Evolutionary conservation across 1,284 basidiomycete species (phyloP), one percentile per base, ranked within the genome.

Genomic region (Cutaneotrichosporon curvatum): DNA sequence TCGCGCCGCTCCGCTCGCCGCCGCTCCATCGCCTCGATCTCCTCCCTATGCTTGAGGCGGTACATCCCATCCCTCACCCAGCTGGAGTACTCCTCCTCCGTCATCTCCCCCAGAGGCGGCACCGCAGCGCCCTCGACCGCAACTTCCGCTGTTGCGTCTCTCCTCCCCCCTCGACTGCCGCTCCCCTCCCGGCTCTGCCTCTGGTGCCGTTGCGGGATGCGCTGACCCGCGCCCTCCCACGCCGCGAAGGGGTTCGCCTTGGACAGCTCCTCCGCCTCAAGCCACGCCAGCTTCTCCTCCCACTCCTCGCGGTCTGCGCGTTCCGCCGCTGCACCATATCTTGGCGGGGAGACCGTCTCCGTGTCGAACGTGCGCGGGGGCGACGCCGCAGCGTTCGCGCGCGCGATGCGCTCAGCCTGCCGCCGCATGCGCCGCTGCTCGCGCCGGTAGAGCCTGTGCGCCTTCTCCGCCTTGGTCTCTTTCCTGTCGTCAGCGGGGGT

Each of bases 351-450:
- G 11, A 59, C 57, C 0, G 57, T 57, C 25, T 59, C 63, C 2
- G 12, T 56, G 14, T 7, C 7, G 33, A 14, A 18, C n/a, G 33
- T 38, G 37, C n/a, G 43, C n/a, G 55, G 59, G 18, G 59, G 56
- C 2, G 59, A 55, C 19, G 56, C 53, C 16, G 23, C 25, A 25
- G 25, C 62, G 43, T 68, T 68, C 0, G 64, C 66, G 10, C 63
- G 55, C 3, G 50, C 47, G 8, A 67, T 64, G 7, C 60, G 55
- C 7, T 55, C 44, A 3, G 32, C 19, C 16, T 61, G 53, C 11
- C 45, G 37, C 6, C 37, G 34, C 4, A 40, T 39, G 1, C 59
- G 53, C 1, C 48, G 47, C 25, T 62, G 58, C 46, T 66, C 66
- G 15, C 51, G 49, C 0, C 53, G 46, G 31, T 62, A 68, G 0